Conservation (phyloP, 2,329 filamentous ascomycete species). For the Colletotrichum camelliae region DNA sequence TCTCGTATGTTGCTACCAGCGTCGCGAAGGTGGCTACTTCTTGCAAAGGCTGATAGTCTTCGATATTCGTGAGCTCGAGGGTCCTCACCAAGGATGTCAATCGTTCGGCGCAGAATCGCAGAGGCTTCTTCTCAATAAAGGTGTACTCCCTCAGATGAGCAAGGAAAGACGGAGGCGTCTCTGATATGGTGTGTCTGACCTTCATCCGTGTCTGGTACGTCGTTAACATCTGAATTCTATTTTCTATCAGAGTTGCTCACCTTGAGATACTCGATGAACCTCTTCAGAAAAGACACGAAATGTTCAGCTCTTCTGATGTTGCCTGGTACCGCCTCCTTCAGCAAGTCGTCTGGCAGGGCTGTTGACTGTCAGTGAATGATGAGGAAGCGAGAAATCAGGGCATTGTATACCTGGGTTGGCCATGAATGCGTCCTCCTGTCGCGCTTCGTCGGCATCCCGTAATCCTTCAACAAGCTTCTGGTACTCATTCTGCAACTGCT, state of each 20-base stretch:
- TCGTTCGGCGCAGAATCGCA: constrained; percentile 93
- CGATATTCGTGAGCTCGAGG: constrained; percentile 94
- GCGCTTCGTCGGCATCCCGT: constrained; percentile 84
- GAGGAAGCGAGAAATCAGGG: not conserved
- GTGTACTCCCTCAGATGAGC: constrained; percentile 93
- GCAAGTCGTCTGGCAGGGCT: constrained; percentile 88
- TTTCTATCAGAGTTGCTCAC: constrained; percentile 32
- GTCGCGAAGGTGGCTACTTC: constrained; percentile 98
- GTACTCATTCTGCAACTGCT: constrained; percentile 94
- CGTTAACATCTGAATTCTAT: not conserved
- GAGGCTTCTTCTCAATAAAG: constrained; percentile 95
- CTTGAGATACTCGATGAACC: constrained; percentile 97
- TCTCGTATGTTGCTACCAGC: constrained; percentile 94
- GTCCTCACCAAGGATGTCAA: constrained; percentile 94
- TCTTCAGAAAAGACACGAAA: constrained; percentile 91
- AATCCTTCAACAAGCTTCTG: constrained; percentile 93
- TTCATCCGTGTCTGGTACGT: constrained; percentile 85
- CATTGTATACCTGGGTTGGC: constrained; percentile 73
- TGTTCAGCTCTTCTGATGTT: constrained; percentile 97
- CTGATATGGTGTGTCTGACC: constrained; percentile 94
- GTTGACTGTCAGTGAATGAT: constrained; percentile 22
- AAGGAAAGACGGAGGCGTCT: constrained; percentile 93
- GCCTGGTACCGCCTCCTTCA: constrained; percentile 94
- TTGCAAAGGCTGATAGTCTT: constrained; percentile 96
- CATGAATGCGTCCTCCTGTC: constrained; percentile 96